Evolutionary conservation across 371 early-diverging fungal species (phyloP), one percentile per base, ranked within the genome.

Genomic region (Rhizomucor pusillus): DNA sequence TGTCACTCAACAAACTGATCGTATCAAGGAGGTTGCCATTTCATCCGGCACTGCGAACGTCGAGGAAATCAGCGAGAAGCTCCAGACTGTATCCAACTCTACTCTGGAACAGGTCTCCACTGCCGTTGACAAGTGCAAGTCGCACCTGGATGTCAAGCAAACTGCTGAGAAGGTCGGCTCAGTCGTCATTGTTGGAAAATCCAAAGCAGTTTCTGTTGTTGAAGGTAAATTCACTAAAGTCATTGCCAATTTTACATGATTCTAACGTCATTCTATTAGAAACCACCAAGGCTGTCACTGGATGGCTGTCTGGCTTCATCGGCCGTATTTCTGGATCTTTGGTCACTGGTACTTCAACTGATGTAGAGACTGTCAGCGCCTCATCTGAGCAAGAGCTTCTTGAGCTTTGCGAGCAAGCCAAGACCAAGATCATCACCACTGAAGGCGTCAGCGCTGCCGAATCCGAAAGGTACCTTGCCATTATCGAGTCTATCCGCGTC

Each of bases 1-100:
- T 40, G 55, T 59, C 0, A 29, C 41, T 19, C 12, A 41, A 6
- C 60, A 67, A 19, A 39, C 56, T 19, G 47, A 63, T 16, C 52
- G 60, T n/a, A 14, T 52, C 29, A 52, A 52, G 43, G 24, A 14
- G 18, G 41, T 52, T 23, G 52, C 52, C 9, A 1, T 16, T 25
- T 25, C 22, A 24, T 11, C 23, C 1, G 52, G 40, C 13, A 19
- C 37, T 2, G 2, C 23, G 1, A 12, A 18, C 25, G 4, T 24
- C 10, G 52, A 52, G 14, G 40, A 52, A 43, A 25, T 29, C 29
- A 29, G 29, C 29, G 29, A 29, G 7, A 29, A 52, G 43, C 16
- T 52, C 10, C 20, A 14, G 40, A 41, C 20, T 24, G 23, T 41
- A 20, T 43, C 50, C 1, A 50, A 49, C 14, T 12, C 50, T 25